Conservation (phyloP, 2,329 filamentous ascomycete species). For the Anisogramma anomala region DNA sequence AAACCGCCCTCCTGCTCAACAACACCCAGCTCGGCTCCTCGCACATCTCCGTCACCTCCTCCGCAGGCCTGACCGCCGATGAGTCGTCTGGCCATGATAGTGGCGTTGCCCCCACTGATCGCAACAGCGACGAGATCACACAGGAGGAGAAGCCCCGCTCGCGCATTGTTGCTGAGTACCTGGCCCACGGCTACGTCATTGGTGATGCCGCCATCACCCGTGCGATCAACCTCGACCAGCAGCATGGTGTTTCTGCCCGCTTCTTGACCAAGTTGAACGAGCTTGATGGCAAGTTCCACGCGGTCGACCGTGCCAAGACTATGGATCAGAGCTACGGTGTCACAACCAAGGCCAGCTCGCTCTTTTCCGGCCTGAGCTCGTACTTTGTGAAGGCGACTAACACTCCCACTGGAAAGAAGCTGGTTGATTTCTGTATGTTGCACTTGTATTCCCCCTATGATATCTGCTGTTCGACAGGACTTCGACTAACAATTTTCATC, state of each 20-base stretch:
- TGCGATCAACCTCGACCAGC: conserved; percentile 77
- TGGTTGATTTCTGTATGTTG: conserved; percentile 61
- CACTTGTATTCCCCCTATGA: not conserved
- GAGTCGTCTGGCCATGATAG: conserved; percentile 30
- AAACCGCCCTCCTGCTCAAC: conserved; percentile 92
- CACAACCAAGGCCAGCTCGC: conserved; percentile 54
- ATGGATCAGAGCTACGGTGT: conserved; percentile 80
- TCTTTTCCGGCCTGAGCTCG: conserved; percentile 56
- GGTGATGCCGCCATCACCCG: conserved; percentile 63
- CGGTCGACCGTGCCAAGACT: conserved; percentile 72
- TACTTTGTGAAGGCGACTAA: conserved; percentile 92
- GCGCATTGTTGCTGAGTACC: conserved; percentile 90
- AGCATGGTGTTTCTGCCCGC: conserved; percentile 71
- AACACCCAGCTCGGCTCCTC: conserved; percentile 88
- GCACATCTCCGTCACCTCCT: conserved; percentile 64
- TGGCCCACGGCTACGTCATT: conserved; percentile 85
- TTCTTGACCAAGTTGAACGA: conserved; percentile 67
- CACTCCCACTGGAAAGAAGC: conserved; percentile 78
- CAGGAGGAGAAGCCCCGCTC: conserved; percentile 96
- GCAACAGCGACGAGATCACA: conserved; percentile 57
- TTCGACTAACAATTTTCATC: not conserved
- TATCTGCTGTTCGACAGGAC: not conserved
- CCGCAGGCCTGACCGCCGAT: conserved; percentile 50
- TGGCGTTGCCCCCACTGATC: conserved; percentile 44
- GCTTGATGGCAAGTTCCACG: conserved; percentile 79